These are phyloP conservation scores for Zalaria sp. DNA, from an alignment of 2,329 filamentous ascomycete species.

Conservation along the genomic window DNA sequence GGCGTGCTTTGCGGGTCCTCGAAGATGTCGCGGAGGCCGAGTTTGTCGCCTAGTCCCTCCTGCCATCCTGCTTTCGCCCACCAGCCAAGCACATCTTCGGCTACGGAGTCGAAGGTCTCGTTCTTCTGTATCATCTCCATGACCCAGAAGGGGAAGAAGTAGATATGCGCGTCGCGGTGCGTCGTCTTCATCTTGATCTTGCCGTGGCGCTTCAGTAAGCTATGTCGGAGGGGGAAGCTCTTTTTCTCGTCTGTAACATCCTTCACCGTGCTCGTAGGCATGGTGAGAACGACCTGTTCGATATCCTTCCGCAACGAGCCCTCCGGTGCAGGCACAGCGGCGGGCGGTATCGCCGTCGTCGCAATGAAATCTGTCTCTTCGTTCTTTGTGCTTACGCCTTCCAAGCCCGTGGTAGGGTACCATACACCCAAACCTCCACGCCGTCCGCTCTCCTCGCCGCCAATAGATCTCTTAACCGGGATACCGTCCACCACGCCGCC, in stretches of 20 bases:
- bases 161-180: conserved; percentile 84
- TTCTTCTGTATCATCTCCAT: conserved; percentile 71
- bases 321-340: conserved; percentile 43
- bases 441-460: conserved; percentile 42
- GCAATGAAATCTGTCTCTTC: conserved; percentile 90
- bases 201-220: conserved; percentile 60
- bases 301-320: conserved; percentile 54
- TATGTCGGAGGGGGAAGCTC: conserved; percentile 59
- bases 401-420: conserved; percentile 67
- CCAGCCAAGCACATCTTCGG: conserved; percentile 85
- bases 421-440: conserved; percentile 79
- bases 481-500: conserved; percentile 34
- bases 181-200: conserved; percentile 68
- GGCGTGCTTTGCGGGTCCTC: conserved; percentile 21
- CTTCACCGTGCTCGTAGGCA: conserved; percentile 78
- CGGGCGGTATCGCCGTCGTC: conserved; percentile 50
- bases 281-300: conserved; percentile 70
- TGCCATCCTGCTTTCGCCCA: conserved; percentile 96
- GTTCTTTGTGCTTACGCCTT: conserved; percentile 59
- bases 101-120: conserved; percentile 71
- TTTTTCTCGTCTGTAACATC: conserved; percentile 67
- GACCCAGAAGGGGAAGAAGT: conserved; percentile 86
- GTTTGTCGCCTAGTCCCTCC: conserved; percentile 60
- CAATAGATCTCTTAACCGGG: conserved; percentile 31
- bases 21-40: conserved; percentile 56